A percentile compares a stretch with the other conserved stretches of the same genome.
These are phyloP conservation scores for Uncinocarpus reesii DNA, from an alignment of 2,329 filamentous ascomycete species.

Conservation along the genomic window DNA sequence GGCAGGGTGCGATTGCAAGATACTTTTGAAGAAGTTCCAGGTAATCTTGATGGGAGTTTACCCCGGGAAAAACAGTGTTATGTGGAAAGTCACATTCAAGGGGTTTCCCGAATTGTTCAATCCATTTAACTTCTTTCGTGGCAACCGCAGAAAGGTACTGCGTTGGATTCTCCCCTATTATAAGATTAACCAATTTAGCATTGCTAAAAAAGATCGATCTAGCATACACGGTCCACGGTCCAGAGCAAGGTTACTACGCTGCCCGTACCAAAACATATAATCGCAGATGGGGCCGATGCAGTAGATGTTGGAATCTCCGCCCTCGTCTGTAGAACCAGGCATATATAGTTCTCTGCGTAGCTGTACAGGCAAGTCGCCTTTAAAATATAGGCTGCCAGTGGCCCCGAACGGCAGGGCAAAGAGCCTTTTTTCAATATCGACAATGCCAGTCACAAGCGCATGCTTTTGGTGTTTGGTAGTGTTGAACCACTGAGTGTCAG, in stretches of 20 bases:
- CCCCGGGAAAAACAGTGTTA: conserved; percentile 19
- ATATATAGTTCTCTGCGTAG: conserved; percentile 15
- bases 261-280: conserved; percentile 25
- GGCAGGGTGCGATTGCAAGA: conserved; percentile 18
- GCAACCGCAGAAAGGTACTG: conserved; percentile 18
- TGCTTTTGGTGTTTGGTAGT: conserved; percentile 13
- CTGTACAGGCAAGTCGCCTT: conserved; percentile 14
- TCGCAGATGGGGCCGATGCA: conserved; percentile 20
- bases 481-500: conserved; percentile 26
- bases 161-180: conserved; percentile 8
- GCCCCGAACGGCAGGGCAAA: conserved; percentile 17
- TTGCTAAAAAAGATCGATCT: conserved; percentile 2
- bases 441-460: conserved; percentile 17
- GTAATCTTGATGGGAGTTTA: conserved; percentile 16
- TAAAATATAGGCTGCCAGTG: conserved; percentile 21
- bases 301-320: conserved; percentile 11
- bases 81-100: conserved; percentile 20
- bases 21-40: conserved; percentile 21
- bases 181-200: no score
- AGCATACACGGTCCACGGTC: conserved; percentile 23
- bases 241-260: conserved; percentile 17
- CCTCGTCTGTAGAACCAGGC: conserved; percentile 1
- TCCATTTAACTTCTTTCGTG: conserved; percentile 18
- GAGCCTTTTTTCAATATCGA: conserved; percentile 21
- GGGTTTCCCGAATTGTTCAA: conserved; percentile 18